Conservation (phyloP, 257 asterid species). For the Nicotiana undulata region DNA sequence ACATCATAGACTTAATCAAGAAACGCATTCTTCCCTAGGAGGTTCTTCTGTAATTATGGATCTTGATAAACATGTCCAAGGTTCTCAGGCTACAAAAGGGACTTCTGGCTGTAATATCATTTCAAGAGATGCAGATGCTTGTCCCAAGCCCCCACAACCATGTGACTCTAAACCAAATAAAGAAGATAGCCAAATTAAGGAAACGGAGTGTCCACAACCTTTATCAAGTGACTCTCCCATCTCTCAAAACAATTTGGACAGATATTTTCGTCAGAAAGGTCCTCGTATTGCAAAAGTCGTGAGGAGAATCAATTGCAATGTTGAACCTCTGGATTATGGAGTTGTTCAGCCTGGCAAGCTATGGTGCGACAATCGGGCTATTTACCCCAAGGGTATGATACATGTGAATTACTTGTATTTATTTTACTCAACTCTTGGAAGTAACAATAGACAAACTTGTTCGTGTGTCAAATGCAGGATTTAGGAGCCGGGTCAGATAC, state of each 20-base stretch:
- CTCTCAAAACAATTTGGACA: slow-evolving; percentile 54
- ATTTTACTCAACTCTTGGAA: background rate
- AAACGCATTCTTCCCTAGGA: slow-evolving; percentile 10
- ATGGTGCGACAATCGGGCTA: slow-evolving; percentile 86
- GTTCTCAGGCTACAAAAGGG: slow-evolving; percentile 22
- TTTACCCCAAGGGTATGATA: slow-evolving; percentile 73
- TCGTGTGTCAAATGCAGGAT: slow-evolving; percentile 56
- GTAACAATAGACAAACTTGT: slow-evolving; percentile 10
- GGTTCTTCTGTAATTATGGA: slow-evolving; percentile 8
- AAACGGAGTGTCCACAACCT: slow-evolving; percentile 32
- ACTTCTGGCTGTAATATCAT: slow-evolving; percentile 17
- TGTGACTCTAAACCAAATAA: slow-evolving; percentile 24
- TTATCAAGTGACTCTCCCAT: slow-evolving; percentile 35
- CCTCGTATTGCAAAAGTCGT: slow-evolving; percentile 98
- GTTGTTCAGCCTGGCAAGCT: slow-evolving; percentile 47
- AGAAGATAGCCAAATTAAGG: slow-evolving; percentile 25
- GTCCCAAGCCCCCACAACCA: slow-evolving; percentile 22
- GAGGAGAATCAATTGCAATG: slow-evolving; percentile 80
- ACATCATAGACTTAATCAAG: slow-evolving; percentile 16
- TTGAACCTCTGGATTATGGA: slow-evolving; percentile 69
- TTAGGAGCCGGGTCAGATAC: slow-evolving; percentile 79
- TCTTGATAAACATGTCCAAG: slow-evolving; percentile 17
- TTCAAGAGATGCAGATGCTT: slow-evolving; percentile 15
- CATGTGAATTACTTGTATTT: background rate
- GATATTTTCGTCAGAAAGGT: slow-evolving; percentile 80